Base-by-base conservation (phyloP, 176 grass and related monocot genomes). In the Triticum timopheevii region DNA sequence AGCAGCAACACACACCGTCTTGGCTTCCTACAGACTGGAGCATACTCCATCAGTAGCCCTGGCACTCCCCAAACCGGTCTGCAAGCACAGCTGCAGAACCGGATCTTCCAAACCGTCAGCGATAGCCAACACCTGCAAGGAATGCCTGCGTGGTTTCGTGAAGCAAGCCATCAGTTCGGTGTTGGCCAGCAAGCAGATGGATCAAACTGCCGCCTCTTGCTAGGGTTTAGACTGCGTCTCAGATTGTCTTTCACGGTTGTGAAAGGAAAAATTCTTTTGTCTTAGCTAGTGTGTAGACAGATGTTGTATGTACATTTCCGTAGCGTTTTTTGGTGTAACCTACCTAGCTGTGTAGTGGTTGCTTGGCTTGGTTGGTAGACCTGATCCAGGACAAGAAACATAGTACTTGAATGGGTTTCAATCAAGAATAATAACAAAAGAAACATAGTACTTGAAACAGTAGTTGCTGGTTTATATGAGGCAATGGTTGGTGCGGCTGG, bases 11-110 rank as follows among this genome's bases (percentile, higher is more conserved):
- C 95, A 98, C 67, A 92, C 89, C 1, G 85, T 98, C 6, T 83
- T 98, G 79, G 93, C 95, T 2, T 88, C 93, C 61, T 98, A 81
- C 0, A 89, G 91, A 36, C 85, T 95, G 75, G 86, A 93, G 70
- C 89, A 93, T 73, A 85, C 91, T 1, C 72, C 74, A 40, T 82
- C 77, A 1, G 47, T 34, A 58, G 88, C 80, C 80, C 78, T 85
- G 40, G 27, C 85, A 13, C 61, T 90, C 52, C 33, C 89, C 17
- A 89, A 47, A 88, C 79, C 83, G 1, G 12, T 82, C 5, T 98
- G 95, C 86, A 75, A 90, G 39, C 89, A 95, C 80, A 86, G 16
- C 12, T 33, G 82, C 44, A 69, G 76, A 77, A 80, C 42, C 10
- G 16, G 85, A 42, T 39, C 52, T 6, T 19, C 47, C 8, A 82